Conservation (phyloP, 2,329 filamentous ascomycete species). For the Polychaeton citri region DNA sequence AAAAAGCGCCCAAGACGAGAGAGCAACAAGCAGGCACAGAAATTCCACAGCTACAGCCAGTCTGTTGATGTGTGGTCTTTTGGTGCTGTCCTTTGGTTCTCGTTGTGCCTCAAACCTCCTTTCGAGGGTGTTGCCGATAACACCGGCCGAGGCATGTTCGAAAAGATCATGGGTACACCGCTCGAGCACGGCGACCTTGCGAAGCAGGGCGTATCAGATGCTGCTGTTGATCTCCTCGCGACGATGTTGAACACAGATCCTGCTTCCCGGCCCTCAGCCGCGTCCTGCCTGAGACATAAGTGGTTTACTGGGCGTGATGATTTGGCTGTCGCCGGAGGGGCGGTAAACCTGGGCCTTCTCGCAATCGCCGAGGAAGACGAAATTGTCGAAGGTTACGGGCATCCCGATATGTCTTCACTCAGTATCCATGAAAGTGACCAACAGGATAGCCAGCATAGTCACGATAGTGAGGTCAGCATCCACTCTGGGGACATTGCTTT, state of each 20-base stretch:
- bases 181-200: constrained; percentile 55
- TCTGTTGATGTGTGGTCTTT: constrained; percentile 95
- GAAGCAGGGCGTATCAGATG: constrained; percentile 44
- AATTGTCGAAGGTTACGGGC: constrained; percentile 37
- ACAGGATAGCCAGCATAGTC: constrained; percentile 8
- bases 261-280: constrained; percentile 59
- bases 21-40: constrained; percentile 23
- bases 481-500: constrained; percentile 24
- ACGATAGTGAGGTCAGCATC: constrained; percentile 17
- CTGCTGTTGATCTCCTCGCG: constrained; percentile 59
- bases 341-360: constrained; percentile 16
- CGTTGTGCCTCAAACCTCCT: constrained; percentile 66
- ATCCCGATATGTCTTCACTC: constrained; percentile 46
- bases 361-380: constrained; percentile 48
- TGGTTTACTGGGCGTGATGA: constrained; percentile 51
- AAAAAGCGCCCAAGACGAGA: constrained; percentile 40
- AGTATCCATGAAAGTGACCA: constrained; percentile 40
- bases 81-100: constrained; percentile 79
- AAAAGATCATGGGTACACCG: constrained; percentile 70
- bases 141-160: constrained; percentile 64
- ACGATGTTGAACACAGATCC: constrained; percentile 76
- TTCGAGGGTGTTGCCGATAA: constrained; percentile 67
- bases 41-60: constrained; percentile 62
- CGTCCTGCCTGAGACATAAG: constrained; percentile 53
- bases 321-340: constrained; percentile 16